A percentile compares a stretch with the other conserved stretches of the same genome.
Evolutionary conservation across 208 protist species (phyloP).

Genomic region (Trypanosomatidae sp.): DNA sequence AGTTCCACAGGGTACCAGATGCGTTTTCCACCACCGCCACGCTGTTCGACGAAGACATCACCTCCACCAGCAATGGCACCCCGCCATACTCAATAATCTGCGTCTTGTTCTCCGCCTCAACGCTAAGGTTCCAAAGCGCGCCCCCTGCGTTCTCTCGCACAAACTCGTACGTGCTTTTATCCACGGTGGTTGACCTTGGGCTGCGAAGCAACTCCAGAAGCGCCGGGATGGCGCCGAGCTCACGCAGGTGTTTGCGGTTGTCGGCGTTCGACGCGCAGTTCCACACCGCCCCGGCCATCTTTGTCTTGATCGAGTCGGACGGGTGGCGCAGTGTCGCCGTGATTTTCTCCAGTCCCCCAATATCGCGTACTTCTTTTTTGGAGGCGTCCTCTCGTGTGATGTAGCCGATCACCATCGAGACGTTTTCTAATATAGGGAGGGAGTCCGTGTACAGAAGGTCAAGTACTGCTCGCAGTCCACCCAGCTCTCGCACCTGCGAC

Average conservation of each 20-base stretch:
- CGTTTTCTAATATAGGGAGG: constrained; percentile 90
- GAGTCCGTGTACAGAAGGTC: constrained; percentile 92
- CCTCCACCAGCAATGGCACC: constrained; percentile 70
- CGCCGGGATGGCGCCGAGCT: constrained; percentile 85
- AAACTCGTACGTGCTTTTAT: constrained; percentile 59
- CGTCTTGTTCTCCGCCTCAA: constrained; percentile 91
- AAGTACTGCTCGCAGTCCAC: constrained; percentile 84
- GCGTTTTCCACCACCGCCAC: constrained; percentile 89
- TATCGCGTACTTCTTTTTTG: constrained; percentile 87
- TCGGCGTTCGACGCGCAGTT: constrained; percentile 93
- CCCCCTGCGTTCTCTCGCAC: constrained; percentile 92
- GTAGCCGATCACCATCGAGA: constrained; percentile 93
- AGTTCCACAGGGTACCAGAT: constrained; percentile 94
- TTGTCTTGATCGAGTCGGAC: constrained; percentile 90
- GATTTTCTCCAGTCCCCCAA: constrained; percentile 90
- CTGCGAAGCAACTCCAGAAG: constrained; percentile 75
- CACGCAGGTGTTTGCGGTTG: constrained; percentile 84
- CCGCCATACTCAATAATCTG: constrained; percentile 91
- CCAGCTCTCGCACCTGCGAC: constrained; percentile 61
- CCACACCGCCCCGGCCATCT: constrained; percentile 93
- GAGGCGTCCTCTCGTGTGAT: constrained; percentile 91
- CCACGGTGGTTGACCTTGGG: constrained; percentile 10
- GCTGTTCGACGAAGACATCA: constrained; percentile 68
- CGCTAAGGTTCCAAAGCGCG: constrained; percentile 92
- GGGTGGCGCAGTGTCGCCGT: constrained; percentile 89